Evolutionary conservation across 1,284 basidiomycete genomes (phyloP).

Genomic region (Melampsora abietis-canadensis): DNA sequence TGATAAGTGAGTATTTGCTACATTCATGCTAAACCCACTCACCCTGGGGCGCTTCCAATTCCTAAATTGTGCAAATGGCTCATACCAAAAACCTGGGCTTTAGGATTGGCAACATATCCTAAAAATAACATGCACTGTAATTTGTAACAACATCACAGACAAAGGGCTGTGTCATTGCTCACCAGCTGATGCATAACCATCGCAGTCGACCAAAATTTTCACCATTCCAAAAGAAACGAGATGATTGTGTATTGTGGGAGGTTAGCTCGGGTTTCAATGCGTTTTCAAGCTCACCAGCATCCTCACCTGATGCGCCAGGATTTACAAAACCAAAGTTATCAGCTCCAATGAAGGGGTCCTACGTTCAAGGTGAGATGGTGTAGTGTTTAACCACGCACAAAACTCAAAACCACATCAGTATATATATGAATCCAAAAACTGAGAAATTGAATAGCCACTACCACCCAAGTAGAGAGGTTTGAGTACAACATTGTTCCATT

Average conservation of each 20-base stretch:
- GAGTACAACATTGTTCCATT: neutral
- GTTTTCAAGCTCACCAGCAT: neutral
- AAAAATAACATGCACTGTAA: neutral
- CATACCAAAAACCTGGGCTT: slow-evolving; percentile 50
- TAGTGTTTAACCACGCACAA: too few species aligned
- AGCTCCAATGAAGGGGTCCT: neutral
- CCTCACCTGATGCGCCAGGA: neutral
- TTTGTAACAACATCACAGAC: neutral
- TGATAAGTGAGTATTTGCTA: too few species aligned
- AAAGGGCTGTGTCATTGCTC: neutral
- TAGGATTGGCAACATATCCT: neutral
- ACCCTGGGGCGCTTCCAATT: slow-evolving; percentile 54
- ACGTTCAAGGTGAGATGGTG: neutral
- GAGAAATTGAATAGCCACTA: too few species aligned
- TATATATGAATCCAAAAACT: neutral
- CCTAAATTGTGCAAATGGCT: slow-evolving; percentile 61
- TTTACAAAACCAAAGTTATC: neutral
- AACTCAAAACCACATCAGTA: neutral
- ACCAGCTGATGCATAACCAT: slow-evolving; percentile 3
- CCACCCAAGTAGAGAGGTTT: neutral
- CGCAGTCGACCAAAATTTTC: neutral
- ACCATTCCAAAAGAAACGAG: slow-evolving; percentile 3
- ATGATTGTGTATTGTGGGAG: neutral
- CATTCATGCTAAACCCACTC: neutral
- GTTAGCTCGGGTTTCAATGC: neutral